Conservation (phyloP, 1,284 basidiomycete species). For the Ustilago esculenta region DNA sequence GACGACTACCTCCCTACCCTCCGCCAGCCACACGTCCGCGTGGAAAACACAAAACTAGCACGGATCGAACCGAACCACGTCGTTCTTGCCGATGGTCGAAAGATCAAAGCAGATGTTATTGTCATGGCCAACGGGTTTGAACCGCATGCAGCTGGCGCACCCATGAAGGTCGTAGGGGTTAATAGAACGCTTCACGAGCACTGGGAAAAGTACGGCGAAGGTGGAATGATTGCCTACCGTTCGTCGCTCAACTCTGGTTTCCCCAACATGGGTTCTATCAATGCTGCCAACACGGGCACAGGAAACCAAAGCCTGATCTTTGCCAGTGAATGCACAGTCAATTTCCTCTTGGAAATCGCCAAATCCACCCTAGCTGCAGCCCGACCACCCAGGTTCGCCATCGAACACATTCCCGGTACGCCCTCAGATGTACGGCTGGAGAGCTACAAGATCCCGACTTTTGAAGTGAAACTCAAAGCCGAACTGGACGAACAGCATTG, state of each 20-base stretch:
- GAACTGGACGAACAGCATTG: constrained; percentile 61
- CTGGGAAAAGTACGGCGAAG: constrained; percentile 57
- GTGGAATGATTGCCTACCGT: constrained; percentile 57
- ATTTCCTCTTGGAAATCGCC: constrained; percentile 51
- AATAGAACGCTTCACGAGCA: constrained; percentile 52
- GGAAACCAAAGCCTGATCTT: constrained; percentile 61
- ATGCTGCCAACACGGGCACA: constrained; percentile 61
- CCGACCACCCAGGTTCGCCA: constrained; percentile 27
- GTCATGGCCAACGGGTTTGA: constrained; percentile 64
- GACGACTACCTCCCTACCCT: constrained; percentile 57
- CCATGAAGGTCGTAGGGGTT: constrained; percentile 53
- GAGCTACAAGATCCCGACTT: constrained; percentile 43
- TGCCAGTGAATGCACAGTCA: constrained; percentile 57
- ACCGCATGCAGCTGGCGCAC: constrained; percentile 50
- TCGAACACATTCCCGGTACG: constrained; percentile 50
- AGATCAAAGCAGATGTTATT: constrained; percentile 63
- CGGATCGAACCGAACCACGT: constrained; percentile 60
- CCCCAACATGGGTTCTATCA: constrained; percentile 62
- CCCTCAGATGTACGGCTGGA: constrained; percentile 4
- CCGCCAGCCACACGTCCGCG: constrained; percentile 50
- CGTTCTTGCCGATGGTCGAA: constrained; percentile 51
- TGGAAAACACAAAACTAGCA: constrained; percentile 48
- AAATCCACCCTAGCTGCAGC: constrained; percentile 48
- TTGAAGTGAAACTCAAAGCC: constrained; percentile 57
- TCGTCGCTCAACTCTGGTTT: constrained; percentile 54